Evolutionary conservation across 2,329 filamentous ascomycete species (phyloP).

Genomic region (Alternaria longipes): DNA sequence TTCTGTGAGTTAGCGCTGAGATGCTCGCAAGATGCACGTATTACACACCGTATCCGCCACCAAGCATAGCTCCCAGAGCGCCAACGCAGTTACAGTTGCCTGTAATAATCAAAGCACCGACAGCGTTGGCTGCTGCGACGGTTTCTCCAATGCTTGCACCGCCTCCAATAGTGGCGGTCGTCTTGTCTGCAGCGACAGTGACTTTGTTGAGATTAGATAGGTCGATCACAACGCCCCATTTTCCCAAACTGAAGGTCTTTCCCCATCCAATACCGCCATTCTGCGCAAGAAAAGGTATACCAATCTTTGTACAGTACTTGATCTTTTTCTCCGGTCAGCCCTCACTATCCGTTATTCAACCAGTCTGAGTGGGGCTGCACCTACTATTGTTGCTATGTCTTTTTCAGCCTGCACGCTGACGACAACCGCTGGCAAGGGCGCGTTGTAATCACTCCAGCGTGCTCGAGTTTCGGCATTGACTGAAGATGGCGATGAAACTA

Average conservation of each 20-base stretch:
- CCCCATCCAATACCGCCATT: constrained; percentile 43
- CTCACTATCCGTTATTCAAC: not conserved
- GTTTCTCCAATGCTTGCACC: constrained; percentile 50
- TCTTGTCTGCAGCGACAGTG: constrained; percentile 35
- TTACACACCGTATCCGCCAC: constrained; percentile 61
- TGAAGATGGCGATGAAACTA: constrained; percentile 23
- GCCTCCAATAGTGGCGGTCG: constrained; percentile 37
- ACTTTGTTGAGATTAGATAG: constrained; percentile 37
- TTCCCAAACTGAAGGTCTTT: constrained; percentile 33
- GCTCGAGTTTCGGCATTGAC: constrained; percentile 25
- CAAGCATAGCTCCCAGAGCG: constrained; percentile 45
- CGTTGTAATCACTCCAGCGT: constrained; percentile 36
- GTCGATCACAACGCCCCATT: constrained; percentile 42
- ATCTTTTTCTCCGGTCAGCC: constrained; percentile 23
- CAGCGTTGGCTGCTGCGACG: constrained; percentile 52
- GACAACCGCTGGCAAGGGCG: constrained; percentile 30
- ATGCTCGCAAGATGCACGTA: not conserved
- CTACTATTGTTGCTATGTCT: constrained; percentile 32
- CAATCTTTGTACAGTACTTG: constrained; percentile 30
- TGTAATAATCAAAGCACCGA: constrained; percentile 37
- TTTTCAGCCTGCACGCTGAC: constrained; percentile 31
- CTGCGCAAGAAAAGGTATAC: constrained; percentile 39
- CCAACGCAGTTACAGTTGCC: constrained; percentile 48
- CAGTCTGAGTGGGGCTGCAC: not conserved
- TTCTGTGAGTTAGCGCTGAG: constrained; percentile 4